Percentiles rank a stretch among this genome's conserved stretches.
Evolutionary conservation across 139 green algal genomes (phyloP).

Genomic region (Picocystis salinarum): DNA sequence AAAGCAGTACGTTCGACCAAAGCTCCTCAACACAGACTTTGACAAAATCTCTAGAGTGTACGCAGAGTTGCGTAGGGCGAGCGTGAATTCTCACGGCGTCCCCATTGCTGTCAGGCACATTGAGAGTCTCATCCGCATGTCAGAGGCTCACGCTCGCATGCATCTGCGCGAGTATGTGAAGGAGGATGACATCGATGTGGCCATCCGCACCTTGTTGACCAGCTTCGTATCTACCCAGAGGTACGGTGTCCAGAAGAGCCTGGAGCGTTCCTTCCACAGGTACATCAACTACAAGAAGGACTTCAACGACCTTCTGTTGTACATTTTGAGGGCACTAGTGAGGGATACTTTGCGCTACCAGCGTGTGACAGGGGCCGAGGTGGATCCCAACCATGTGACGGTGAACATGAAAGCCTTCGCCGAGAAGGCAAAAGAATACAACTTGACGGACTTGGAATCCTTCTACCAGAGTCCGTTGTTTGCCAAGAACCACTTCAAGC

Average conservation of each 20-base stretch:
- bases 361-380: constrained; percentile 16
- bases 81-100: background rate
- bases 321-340: constrained; percentile 46
- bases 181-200: constrained; percentile 20
- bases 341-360: constrained; percentile 17
- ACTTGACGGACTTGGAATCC: constrained; percentile 49
- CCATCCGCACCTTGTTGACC: constrained; percentile 71
- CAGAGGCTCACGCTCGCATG: constrained; percentile 83
- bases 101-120: constrained; percentile 50
- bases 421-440: constrained; percentile 37
- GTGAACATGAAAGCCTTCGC: constrained; percentile 50
- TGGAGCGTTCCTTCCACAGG: constrained; percentile 51
- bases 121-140: constrained; percentile 93
- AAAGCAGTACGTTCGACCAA: constrained; percentile 55
- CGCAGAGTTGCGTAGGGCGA: constrained; percentile 35
- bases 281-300: constrained; percentile 29
- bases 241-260: constrained; percentile 66
- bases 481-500: constrained; percentile 26
- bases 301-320: constrained; percentile 34
- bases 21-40: constrained; percentile 36
- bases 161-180: constrained; percentile 79
- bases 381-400: constrained; percentile 5
- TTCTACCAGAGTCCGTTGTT: constrained; percentile 50
- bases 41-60: constrained; percentile 48
- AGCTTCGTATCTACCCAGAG: constrained; percentile 94